These are phyloP conservation scores for Didymella pomorum DNA, from an alignment of 2,329 filamentous ascomycete genomes.

Conservation along the genomic window DNA sequence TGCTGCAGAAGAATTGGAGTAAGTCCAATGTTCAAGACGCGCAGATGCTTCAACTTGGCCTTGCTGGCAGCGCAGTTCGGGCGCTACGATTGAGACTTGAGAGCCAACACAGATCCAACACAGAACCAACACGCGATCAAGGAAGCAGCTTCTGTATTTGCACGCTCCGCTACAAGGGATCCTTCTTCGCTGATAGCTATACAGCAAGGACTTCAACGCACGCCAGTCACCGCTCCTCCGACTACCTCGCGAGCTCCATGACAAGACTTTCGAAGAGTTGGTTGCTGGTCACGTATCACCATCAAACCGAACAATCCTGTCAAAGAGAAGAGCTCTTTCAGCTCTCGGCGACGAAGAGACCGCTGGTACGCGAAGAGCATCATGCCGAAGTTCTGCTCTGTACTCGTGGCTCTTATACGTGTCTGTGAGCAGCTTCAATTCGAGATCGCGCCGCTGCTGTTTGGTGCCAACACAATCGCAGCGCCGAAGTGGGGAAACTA, in stretches of 20 bases:
- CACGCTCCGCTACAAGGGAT: neutral
- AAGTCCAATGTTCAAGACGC: neutral
- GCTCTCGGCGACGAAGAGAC: too few relatives aligned
- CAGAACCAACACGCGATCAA: neutral
- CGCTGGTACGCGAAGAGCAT: neutral
- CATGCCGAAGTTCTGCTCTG: neutral
- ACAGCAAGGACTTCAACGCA: neutral
- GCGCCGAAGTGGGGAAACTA: neutral
- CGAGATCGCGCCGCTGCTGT: neutral
- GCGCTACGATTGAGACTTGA: neutral
- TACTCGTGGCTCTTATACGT: neutral
- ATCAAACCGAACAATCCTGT: neutral
- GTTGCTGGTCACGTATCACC: neutral
- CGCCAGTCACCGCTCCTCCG: neutral
- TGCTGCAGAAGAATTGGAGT: neutral
- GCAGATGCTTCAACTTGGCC: neutral
- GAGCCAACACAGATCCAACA: neutral
- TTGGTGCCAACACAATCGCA: neutral
- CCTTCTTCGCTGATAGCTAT: neutral
- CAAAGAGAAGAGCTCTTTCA: neutral
- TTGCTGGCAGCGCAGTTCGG: neutral
- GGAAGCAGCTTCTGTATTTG: neutral
- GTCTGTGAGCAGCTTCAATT: neutral
- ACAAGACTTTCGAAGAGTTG: neutral
- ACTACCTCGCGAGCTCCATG: neutral